These are phyloP conservation scores for Cyclospora cayetanensis DNA, from an alignment of 169 alveolate species.

Conservation along the genomic window DNA sequence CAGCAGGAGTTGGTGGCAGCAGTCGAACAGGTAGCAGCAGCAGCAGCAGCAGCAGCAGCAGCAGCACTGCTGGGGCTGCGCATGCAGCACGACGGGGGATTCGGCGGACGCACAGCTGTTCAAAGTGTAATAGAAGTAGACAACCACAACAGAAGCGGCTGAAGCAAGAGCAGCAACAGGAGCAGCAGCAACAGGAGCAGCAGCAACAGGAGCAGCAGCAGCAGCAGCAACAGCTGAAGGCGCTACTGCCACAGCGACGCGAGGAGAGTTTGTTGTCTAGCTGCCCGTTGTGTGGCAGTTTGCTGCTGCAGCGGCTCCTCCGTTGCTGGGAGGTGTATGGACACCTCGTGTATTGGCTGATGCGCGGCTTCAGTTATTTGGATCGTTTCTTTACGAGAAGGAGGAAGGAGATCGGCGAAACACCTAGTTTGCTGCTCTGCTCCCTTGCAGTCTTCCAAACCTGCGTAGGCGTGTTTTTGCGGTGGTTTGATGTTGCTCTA, in stretches of 20 bases:
- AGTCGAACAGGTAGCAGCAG: background rate
- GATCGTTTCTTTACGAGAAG: conserved; percentile 22
- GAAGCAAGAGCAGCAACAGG: conserved; percentile 28
- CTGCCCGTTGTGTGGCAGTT: conserved; percentile 11
- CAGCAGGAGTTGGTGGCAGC: background rate
- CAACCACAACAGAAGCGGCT: conserved; percentile 44
- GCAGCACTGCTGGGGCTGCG: background rate
- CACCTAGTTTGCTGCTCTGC: conserved; percentile 6
- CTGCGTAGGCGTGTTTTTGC: conserved; percentile 16
- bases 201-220: background rate
- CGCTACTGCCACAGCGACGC: too few relatives aligned
- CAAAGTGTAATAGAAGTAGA: background rate
- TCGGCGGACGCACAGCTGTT: background rate
- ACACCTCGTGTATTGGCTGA: conserved; percentile 12
- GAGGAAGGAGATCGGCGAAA: conserved; percentile 28
- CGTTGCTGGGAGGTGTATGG: conserved; percentile 64
- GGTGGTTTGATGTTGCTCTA: background rate
- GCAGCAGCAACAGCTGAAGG: background rate
- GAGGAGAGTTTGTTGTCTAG: background rate
- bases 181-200: background rate
- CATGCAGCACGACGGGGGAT: background rate
- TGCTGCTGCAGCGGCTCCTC: conserved; percentile 63
- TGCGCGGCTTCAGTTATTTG: conserved; percentile 7
- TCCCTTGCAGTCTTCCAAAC: conserved; percentile 21
- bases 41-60: conserved; percentile 28